Conservation (phyloP, 495 filamentous ascomycete species). For the Aeminium ludgeri region DNA sequence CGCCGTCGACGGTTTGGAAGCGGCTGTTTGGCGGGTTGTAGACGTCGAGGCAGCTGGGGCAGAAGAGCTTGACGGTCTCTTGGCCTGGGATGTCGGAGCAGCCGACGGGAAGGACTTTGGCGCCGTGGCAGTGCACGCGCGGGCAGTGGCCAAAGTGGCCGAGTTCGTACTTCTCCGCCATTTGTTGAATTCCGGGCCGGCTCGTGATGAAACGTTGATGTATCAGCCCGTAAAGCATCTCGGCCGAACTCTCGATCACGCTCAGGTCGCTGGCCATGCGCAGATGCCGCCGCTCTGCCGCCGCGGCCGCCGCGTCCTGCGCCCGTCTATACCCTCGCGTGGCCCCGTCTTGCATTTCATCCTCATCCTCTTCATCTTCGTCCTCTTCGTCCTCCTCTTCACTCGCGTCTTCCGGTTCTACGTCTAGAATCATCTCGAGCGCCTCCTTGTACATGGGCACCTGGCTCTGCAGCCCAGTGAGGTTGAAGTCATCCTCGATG, state of each 20-base stretch:
- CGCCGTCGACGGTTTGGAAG: slow-evolving; percentile 94
- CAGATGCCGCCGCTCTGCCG: slow-evolving; percentile 56
- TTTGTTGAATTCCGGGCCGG: slow-evolving; percentile 91
- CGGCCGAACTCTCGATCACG: slow-evolving; percentile 88
- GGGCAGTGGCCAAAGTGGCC: slow-evolving; percentile 91
- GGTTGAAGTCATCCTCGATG: slow-evolving; percentile 98
- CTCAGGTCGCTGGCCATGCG: slow-evolving; percentile 81
- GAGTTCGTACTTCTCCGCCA: slow-evolving; percentile 96
- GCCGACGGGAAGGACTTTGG: slow-evolving; percentile 81
- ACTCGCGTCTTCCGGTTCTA: slow-evolving; percentile 86
- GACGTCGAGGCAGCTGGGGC: slow-evolving; percentile 87
- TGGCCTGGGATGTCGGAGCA: slow-evolving; percentile 84
- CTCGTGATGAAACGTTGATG: slow-evolving; percentile 98
- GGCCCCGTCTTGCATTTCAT: slow-evolving; percentile 26
- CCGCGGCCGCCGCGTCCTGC: slow-evolving; percentile 4
- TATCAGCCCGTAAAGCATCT: slow-evolving; percentile 93
- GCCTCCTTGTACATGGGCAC: slow-evolving; percentile 99
- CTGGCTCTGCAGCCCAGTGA: slow-evolving; percentile 85
- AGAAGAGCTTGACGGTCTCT: slow-evolving; percentile 97
- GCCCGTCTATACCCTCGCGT: slow-evolving; percentile 38
- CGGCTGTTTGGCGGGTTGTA: slow-evolving; percentile 95
- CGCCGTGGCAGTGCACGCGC: slow-evolving; percentile 70
- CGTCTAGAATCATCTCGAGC: slow-evolving; percentile 91
- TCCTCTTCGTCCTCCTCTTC: slow-evolving; percentile 60
- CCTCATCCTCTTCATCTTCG: slow-evolving; percentile 51